Conservation (phyloP, 306 rosid genomes). For the Cicer cuneatum region DNA sequence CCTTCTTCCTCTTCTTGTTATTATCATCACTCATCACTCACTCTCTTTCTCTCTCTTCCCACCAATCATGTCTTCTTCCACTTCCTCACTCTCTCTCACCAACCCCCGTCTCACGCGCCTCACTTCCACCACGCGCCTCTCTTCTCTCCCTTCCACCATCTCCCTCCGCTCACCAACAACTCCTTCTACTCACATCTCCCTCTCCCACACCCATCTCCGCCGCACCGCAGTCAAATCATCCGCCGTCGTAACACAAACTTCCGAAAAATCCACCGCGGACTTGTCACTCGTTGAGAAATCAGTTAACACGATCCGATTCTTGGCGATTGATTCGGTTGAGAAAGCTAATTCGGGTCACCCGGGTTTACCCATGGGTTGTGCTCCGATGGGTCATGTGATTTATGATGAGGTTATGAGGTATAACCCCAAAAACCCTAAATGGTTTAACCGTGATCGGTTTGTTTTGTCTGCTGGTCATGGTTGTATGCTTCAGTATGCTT, state of each 20-base stretch:
- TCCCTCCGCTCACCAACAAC: conserved; percentile 34
- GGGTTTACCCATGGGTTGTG: conserved; percentile 98
- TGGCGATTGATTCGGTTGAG: conserved; percentile 86
- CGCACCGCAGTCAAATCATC: conserved; percentile 55
- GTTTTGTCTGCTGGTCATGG: conserved; percentile 96
- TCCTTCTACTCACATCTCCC: neutral
- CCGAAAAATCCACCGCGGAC: conserved; percentile 45
- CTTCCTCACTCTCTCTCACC: conserved; percentile 58
- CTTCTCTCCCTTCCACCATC: conserved; percentile 57
- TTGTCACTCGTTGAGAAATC: conserved; percentile 75
- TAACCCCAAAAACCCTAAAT: conserved; percentile 87
- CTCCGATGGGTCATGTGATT: conserved; percentile 90
- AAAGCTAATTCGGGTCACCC: conserved; percentile 98
- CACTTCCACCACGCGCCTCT: neutral
- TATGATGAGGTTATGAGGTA: conserved; percentile 89
- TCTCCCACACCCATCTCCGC: neutral
- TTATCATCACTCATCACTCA: neutral
- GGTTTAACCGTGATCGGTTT: conserved; percentile 99
- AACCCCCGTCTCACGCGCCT: conserved; percentile 61
- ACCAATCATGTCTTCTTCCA: conserved; percentile 63
- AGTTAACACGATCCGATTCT: conserved; percentile 87
- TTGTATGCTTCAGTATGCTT: conserved; percentile 93
- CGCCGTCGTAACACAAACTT: conserved; percentile 36
- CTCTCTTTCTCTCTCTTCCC: conserved; percentile 15
- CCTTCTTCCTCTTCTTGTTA: neutral